Percentiles rank a stretch among this genome's conserved stretches.
Evolutionary conservation across 257 asterid species (phyloP).

Genomic region (Rubia yunnanensis): DNA sequence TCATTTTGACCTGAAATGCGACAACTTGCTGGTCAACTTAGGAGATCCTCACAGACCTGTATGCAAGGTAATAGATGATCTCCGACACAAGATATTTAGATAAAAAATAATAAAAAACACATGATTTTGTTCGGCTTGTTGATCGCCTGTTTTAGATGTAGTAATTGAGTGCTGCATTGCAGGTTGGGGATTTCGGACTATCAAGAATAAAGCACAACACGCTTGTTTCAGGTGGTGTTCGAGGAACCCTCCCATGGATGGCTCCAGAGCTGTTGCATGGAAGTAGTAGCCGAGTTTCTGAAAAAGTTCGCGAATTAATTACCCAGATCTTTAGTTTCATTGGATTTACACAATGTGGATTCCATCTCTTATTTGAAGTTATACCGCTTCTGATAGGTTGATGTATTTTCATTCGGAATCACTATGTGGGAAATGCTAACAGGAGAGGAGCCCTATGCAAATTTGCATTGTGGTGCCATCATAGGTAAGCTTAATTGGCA

Average conservation of each 20-base stretch:
- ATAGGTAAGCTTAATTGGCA: conserved; percentile 52
- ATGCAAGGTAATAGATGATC: conserved; percentile 53
- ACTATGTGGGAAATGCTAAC: conserved; percentile 87
- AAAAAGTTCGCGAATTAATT: conserved; percentile 40
- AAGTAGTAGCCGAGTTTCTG: conserved; percentile 63
- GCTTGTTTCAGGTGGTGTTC: conserved; percentile 80
- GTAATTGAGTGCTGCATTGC: conserved; percentile 7
- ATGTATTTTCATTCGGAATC: conserved; percentile 79
- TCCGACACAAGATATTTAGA: no score
- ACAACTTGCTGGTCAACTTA: conserved; percentile 80
- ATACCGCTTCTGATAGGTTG: conserved; percentile 44
- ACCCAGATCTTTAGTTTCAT: not conserved
- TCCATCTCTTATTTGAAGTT: not conserved
- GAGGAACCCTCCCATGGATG: conserved; percentile 97
- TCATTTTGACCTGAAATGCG: conserved; percentile 85
- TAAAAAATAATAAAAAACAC: no score
- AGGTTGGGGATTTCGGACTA: conserved; percentile 89
- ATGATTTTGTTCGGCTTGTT: not conserved
- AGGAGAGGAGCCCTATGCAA: conserved; percentile 77
- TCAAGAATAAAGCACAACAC: conserved; percentile 79
- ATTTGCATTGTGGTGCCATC: conserved; percentile 86
- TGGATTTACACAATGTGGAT: not conserved
- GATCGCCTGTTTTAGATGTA: not conserved
- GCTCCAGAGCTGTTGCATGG: conserved; percentile 86
- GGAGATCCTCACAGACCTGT: conserved; percentile 84